Evolutionary conservation across 2,329 filamentous ascomycete species (phyloP).

Genomic region (Beauveria brongniartii): DNA sequence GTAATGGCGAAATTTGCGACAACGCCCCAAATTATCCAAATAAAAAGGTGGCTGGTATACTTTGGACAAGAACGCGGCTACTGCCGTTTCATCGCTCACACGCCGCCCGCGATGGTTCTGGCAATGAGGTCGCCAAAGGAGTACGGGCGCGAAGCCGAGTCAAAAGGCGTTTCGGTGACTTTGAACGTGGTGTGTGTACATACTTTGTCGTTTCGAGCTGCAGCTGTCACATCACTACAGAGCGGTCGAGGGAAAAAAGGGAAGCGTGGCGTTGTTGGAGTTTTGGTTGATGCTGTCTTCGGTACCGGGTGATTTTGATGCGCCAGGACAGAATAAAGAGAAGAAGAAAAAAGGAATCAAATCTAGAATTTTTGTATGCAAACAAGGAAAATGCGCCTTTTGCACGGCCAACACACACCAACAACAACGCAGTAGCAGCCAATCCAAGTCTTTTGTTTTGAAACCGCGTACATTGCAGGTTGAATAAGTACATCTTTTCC

Average conservation of each 20-base stretch:
- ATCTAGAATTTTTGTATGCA: slow-evolving; percentile 2
- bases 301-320: too few relatives aligned
- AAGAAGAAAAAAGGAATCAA: neutral
- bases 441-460: neutral
- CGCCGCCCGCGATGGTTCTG: neutral
- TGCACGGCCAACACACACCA: neutral
- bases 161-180: neutral
- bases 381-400: neutral
- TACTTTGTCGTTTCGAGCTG: neutral
- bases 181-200: neutral
- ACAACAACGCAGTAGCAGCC: neutral
- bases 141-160: neutral
- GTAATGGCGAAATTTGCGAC: neutral
- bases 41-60: too few relatives aligned
- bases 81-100: neutral
- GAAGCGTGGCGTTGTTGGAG: slow-evolving; percentile 3
- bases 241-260: neutral
- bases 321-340: neutral
- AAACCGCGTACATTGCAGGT: neutral
- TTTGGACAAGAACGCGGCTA: neutral
- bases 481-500: neutral
- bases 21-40: neutral
- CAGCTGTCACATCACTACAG: neutral
- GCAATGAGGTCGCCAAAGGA: neutral
- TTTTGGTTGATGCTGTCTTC: neutral